Evolutionary conservation across 2,329 filamentous ascomycete genomes (phyloP).

Genomic region (Ophiostoma sp.): DNA sequence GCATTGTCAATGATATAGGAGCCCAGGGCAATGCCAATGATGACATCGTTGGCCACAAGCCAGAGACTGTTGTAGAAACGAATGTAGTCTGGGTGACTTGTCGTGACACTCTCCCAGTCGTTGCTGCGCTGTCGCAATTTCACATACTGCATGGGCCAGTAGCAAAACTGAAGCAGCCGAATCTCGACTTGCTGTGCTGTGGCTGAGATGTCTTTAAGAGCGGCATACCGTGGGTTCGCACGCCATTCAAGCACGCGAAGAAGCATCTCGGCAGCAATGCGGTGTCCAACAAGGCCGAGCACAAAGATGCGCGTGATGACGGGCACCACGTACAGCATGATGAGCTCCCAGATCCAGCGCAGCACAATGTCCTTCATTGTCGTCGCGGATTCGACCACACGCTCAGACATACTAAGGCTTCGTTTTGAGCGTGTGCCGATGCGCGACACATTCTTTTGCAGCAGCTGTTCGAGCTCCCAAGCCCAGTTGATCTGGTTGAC

Average conservation of each 20-base stretch:
- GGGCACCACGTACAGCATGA: conserved; percentile 76
- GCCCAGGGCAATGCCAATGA: conserved; percentile 93
- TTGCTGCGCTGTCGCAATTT: conserved; percentile 85
- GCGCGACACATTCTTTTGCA: conserved; percentile 87
- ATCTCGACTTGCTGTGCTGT: conserved; percentile 98
- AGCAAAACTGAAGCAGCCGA: conserved; percentile 94
- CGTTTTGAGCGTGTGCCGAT: conserved; percentile 80
- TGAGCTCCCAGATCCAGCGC: conserved; percentile 67
- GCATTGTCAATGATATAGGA: conserved; percentile 98
- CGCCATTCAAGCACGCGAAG: conserved; percentile 83
- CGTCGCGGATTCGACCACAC: conserved; percentile 89
- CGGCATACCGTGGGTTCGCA: conserved; percentile 72
- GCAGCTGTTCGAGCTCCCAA: conserved; percentile 78
- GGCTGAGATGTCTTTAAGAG: conserved; percentile 91
- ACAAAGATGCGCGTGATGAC: conserved; percentile 72
- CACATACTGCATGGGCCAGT: conserved; percentile 96
- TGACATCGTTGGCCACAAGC: conserved; percentile 98
- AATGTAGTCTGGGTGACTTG: conserved; percentile 95
- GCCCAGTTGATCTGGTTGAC: conserved; percentile 96
- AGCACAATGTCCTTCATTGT: conserved; percentile 77
- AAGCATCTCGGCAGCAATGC: conserved; percentile 76
- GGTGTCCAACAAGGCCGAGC: conserved; percentile 74
- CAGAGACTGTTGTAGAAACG: conserved; percentile 98
- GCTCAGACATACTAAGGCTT: conserved; percentile 87
- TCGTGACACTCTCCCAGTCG: conserved; percentile 94